phyloP scores from a whole-genome alignment of 768 basidiomycete species.

The Nidularia sp. region DNA sequence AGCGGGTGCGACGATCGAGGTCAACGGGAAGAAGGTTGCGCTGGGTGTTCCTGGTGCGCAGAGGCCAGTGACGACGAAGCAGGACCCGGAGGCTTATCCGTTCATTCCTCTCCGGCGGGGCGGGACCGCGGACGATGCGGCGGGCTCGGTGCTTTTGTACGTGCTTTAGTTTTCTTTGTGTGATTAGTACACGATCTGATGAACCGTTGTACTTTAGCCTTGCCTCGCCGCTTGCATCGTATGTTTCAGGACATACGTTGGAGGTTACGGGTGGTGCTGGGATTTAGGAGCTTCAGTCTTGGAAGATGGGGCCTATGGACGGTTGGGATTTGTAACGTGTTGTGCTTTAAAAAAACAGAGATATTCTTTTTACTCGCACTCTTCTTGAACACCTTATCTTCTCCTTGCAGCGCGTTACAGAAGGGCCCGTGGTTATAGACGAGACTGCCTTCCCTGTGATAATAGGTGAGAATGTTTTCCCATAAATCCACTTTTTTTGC shows the following conservation, averaged over 20 bases:
- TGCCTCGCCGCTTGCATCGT: slow-evolving; percentile 73
- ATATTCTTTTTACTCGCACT: too few relatives aligned
- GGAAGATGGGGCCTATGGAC: too few relatives aligned
- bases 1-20: slow-evolving; percentile 67
- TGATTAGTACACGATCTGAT: neutral
- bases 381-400: too few relatives aligned
- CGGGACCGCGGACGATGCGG: slow-evolving; percentile 73
- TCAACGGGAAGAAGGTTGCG: slow-evolving; percentile 80
- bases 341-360: too few relatives aligned
- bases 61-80: slow-evolving; percentile 23
- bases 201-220: slow-evolving; percentile 41
- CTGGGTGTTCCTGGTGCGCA: slow-evolving; percentile 69
- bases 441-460: too few relatives aligned
- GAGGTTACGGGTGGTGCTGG: slow-evolving; percentile 82
- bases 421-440: too few relatives aligned
- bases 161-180: slow-evolving; percentile 21
- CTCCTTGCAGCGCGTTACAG: too few relatives aligned
- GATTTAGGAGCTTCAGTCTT: slow-evolving; percentile 33
- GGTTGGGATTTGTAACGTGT: neutral
- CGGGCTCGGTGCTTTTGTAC: slow-evolving; percentile 71
- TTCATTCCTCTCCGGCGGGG: slow-evolving; percentile 64
- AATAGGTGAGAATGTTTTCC: too few relatives aligned
- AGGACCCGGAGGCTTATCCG: slow-evolving; percentile 29
- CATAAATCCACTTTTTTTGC: too few relatives aligned
- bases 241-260: slow-evolving; percentile 78